Evolutionary conservation across 2,329 filamentous ascomycete species (phyloP).

Genomic region (Raffaelea arxii): DNA sequence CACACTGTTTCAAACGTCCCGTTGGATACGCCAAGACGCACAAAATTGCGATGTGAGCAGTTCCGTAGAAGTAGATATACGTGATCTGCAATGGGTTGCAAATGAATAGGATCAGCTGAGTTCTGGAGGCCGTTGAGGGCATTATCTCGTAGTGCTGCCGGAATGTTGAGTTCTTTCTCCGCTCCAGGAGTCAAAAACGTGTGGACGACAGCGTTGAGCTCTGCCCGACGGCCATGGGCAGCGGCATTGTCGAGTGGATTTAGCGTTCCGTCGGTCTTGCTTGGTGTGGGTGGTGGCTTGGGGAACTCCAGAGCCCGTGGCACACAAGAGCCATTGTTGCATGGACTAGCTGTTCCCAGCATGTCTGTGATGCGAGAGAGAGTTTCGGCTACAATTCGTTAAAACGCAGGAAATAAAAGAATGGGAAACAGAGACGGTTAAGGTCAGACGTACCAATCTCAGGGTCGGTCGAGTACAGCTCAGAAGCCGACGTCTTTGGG

Average conservation of each 20-base stretch:
- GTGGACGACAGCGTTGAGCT: constrained; percentile 28
- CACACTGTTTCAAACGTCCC: constrained; percentile 39
- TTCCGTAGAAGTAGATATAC: constrained; percentile 34
- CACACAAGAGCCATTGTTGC: constrained; percentile 12
- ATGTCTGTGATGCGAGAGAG: constrained; percentile 24
- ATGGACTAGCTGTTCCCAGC: constrained; percentile 19
- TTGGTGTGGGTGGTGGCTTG: not conserved
- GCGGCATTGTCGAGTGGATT: constrained; percentile 11
- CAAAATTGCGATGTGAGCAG: constrained; percentile 40
- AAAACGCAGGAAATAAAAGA: not conserved
- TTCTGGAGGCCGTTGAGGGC: constrained; percentile 25
- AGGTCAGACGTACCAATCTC: constrained; percentile 21
- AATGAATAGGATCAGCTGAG: constrained; percentile 26
- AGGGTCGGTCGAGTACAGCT: constrained; percentile 17
- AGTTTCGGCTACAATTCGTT: constrained; percentile 18
- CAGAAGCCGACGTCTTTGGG: constrained; percentile 9
- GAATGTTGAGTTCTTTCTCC: constrained; percentile 38
- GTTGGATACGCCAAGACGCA: constrained; percentile 43
- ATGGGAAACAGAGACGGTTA: not conserved
- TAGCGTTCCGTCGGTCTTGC: constrained; percentile 1
- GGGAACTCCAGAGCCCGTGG: constrained; percentile 9
- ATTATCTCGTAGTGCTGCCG: constrained; percentile 27
- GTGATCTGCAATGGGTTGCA: constrained; percentile 35
- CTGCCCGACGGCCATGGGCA: constrained; percentile 16
- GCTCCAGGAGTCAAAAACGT: constrained; percentile 30